phyloP scores from a whole-genome alignment of 176 grass and related monocot species.

The Puya raimondii region DNA sequence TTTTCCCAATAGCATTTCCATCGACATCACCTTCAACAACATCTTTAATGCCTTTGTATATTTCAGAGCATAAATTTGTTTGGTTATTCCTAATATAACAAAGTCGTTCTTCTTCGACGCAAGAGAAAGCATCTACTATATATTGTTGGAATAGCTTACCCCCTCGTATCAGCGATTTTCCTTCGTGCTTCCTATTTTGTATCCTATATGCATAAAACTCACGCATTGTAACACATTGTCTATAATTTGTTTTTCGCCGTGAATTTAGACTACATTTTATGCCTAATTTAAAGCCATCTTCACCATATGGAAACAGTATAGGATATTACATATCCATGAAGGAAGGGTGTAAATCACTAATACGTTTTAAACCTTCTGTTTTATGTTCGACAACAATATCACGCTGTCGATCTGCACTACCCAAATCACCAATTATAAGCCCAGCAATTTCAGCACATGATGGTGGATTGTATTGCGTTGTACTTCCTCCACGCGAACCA shows the following conservation, averaged over 20 bases:
- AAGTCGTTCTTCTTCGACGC: conserved; percentile 7
- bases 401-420: not conserved
- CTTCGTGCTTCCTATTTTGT: no score
- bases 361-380: not conserved
- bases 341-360: not conserved
- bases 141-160: no score
- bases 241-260: not conserved
- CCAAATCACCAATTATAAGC: conserved; percentile 22
- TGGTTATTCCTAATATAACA: conserved; percentile 16
- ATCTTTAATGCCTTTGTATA: conserved; percentile 1
- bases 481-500: not conserved
- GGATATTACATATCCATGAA: conserved; percentile 16
- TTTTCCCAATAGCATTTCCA: conserved; percentile 11
- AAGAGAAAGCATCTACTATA: not conserved
- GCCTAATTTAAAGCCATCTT: conserved; percentile 17
- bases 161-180: no score
- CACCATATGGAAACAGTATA: conserved; percentile 23
- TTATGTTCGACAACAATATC: conserved; percentile 20
- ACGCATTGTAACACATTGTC: conserved; percentile 13
- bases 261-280: not conserved
- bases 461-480: not conserved
- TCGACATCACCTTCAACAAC: conserved; percentile 17
- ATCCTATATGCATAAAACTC: not conserved
- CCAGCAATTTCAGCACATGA: not conserved
- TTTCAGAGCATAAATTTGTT: conserved; percentile 7